Percentiles rank a stretch among this genome's conserved stretches.
phyloP scores from a whole-genome alignment of 23 red algal species.

The Gracilaria domingensis region DNA sequence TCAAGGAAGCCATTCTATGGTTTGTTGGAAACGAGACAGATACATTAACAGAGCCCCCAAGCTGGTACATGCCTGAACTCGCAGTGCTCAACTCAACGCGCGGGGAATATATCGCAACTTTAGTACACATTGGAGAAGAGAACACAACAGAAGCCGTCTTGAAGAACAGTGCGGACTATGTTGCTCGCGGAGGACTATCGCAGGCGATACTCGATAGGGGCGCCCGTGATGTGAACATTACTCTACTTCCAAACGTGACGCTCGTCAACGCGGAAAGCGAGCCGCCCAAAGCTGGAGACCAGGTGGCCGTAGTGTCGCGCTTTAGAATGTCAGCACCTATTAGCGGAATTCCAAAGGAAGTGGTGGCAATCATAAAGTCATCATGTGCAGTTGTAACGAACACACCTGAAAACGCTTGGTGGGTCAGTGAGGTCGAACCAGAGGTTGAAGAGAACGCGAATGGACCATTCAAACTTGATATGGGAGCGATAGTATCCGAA shows the following conservation, averaged over 20 bases:
- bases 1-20: conserved; percentile 40
- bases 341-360: conserved; percentile 26
- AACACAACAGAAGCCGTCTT: background rate
- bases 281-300: background rate
- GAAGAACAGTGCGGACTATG: background rate
- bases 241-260: background rate
- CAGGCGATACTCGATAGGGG: conserved; percentile 2
- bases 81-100: conserved; percentile 27
- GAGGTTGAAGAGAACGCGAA: conserved; percentile 36
- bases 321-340: conserved; percentile 36
- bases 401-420: background rate
- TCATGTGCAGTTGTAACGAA: background rate
- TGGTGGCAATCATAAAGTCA: conserved; percentile 20
- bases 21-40: conserved; percentile 17
- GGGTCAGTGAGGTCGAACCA: background rate
- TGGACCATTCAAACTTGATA: conserved; percentile 10
- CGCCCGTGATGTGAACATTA: conserved; percentile 32
- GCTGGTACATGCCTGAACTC: conserved; percentile 32
- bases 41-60: background rate
- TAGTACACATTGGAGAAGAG: conserved; percentile 12
- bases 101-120: conserved; percentile 35
- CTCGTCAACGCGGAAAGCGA: background rate
- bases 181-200: conserved; percentile 13
- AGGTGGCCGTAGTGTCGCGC: background rate
- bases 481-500: conserved; percentile 2